These are phyloP conservation scores for Apiospora koreana DNA, from an alignment of 2,329 filamentous ascomycete species.

Conservation along the genomic window DNA sequence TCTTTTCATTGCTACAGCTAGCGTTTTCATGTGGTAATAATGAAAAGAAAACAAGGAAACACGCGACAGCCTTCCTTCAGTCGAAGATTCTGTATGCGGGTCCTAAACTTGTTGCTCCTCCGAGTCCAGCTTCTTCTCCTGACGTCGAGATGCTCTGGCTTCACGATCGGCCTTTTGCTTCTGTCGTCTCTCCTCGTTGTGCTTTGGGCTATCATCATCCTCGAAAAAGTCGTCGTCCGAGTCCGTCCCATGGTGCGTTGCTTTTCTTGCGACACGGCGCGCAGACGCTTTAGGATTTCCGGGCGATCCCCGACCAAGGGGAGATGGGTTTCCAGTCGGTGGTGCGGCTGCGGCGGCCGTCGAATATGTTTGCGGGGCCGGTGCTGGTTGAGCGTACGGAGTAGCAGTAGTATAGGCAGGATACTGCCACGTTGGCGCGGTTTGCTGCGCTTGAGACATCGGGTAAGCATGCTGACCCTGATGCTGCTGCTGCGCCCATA, in stretches of 20 bases:
- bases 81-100: background rate
- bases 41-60: no score
- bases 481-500: background rate
- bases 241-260: background rate
- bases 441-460: no score
- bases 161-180: background rate
- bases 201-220: no score
- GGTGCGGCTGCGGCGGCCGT: no score
- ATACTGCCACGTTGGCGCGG: no score
- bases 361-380: background rate
- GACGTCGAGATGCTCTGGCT: background rate
- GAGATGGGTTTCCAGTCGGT: background rate
- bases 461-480: background rate
- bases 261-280: background rate
- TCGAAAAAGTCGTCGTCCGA: background rate
- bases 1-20: no score
- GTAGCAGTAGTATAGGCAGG: background rate
- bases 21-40: no score
- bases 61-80: no score
- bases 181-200: background rate
- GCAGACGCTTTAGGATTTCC: background rate
- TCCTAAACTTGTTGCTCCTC: background rate
- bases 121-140: background rate
- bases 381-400: background rate
- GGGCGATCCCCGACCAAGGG: background rate